A percentile compares a stretch with the other conserved stretches of the same genome.
These are phyloP conservation scores for Chondrostereum purpureum DNA, from an alignment of 1,284 basidiomycete species.

Conservation along the genomic window DNA sequence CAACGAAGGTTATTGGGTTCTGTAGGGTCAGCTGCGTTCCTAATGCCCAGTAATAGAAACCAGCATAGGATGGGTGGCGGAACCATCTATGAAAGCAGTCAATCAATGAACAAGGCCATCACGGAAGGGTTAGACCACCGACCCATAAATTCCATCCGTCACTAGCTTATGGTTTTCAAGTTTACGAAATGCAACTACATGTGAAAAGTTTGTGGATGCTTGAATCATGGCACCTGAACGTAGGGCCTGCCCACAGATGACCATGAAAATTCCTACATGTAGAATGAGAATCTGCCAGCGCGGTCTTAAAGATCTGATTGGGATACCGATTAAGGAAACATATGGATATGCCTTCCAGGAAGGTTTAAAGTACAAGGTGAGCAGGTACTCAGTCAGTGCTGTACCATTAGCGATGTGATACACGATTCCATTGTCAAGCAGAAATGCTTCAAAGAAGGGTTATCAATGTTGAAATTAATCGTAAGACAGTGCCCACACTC, in stretches of 20 bases:
- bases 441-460: slow-evolving; percentile 59
- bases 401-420: slow-evolving; percentile 84
- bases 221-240: slow-evolving; percentile 94
- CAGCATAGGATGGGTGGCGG: slow-evolving; percentile 94
- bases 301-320: neutral
- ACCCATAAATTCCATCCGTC: slow-evolving; percentile 83
- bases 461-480: slow-evolving; percentile 2
- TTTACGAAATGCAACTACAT: slow-evolving; percentile 75
- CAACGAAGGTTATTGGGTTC: slow-evolving; percentile 72
- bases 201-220: slow-evolving; percentile 89
- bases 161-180: slow-evolving; percentile 73
- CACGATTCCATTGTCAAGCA: slow-evolving; percentile 83
- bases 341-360: slow-evolving; percentile 47
- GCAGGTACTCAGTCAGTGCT: slow-evolving; percentile 77
- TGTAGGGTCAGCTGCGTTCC: slow-evolving; percentile 92
- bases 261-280: slow-evolving; percentile 51
- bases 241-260: slow-evolving; percentile 69
- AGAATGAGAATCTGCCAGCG: no score
- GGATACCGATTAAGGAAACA: slow-evolving; percentile 51
- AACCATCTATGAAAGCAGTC: slow-evolving; percentile 53
- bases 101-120: neutral
- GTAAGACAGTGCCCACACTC: slow-evolving; percentile 27
- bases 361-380: slow-evolving; percentile 65
- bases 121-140: slow-evolving; percentile 21
- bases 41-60: slow-evolving; percentile 97